A percentile compares a stretch with the other conserved stretches of the same genome.
Conservation (phyloP, 768 basidiomycete species). For the Panellus pusillus region DNA sequence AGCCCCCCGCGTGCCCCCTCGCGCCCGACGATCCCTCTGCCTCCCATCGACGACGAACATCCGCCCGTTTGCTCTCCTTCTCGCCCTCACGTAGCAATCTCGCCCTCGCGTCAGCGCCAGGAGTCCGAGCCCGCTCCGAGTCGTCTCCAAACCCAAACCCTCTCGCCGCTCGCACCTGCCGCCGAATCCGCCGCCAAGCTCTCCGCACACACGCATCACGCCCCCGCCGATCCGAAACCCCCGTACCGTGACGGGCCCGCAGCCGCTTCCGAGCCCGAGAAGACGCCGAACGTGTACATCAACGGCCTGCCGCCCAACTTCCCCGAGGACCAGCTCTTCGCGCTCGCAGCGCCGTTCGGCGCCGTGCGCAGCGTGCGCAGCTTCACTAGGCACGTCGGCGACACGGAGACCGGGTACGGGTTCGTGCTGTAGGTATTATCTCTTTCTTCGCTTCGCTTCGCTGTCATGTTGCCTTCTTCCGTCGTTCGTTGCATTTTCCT, state of each 20-base stretch:
- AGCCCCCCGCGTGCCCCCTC: constrained; percentile 13
- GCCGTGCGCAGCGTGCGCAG: constrained; percentile 75
- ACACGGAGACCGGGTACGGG: constrained; percentile 53
- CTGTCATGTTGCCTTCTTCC: not conserved
- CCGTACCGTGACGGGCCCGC: too few species aligned
- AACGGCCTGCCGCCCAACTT: constrained; percentile 85
- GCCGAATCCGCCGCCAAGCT: constrained; percentile 1
- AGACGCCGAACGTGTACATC: constrained; percentile 84
- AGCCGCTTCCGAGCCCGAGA: constrained; percentile 22
- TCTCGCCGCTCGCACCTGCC: not conserved
- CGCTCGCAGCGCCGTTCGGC: constrained; percentile 72
- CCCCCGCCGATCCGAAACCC: not conserved
- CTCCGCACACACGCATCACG: not conserved
- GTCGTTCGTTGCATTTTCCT: not conserved
- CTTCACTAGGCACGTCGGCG: constrained; percentile 81
- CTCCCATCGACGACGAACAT: constrained; percentile 5
- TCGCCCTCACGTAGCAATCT: not conserved
- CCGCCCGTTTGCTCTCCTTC: not conserved
- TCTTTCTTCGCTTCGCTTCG: not conserved
- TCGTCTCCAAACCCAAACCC: not conserved
- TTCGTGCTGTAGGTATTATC: constrained; percentile 25
- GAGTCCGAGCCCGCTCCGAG: not conserved
- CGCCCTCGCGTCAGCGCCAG: not conserved
- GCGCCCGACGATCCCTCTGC: constrained; percentile 14
- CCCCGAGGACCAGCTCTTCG: constrained; percentile 76